These are phyloP conservation scores for Haematococcus lacustris DNA, from an alignment of 139 green algal genomes.

Conservation along the genomic window DNA sequence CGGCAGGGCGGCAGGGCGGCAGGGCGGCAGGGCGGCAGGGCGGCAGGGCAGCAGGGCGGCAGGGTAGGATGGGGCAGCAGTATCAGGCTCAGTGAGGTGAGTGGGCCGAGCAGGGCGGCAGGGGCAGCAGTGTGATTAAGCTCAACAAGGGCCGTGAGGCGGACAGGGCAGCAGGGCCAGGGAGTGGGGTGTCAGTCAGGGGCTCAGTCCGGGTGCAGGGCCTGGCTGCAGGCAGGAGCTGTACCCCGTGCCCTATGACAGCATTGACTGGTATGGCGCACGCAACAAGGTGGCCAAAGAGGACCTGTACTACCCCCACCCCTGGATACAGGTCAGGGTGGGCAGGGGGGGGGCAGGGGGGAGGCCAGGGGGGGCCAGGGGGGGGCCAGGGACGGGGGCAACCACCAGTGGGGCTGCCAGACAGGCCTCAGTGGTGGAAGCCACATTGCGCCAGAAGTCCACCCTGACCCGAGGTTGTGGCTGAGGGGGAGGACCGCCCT, in stretches of 20 bases:
- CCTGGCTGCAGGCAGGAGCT: slow-evolving; percentile 44
- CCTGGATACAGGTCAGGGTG: slow-evolving; percentile 66
- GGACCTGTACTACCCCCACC: slow-evolving; percentile 99
- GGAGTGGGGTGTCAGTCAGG: not conserved
- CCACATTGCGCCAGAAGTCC: not conserved
- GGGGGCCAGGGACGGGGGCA: not conserved
- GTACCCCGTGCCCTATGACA: slow-evolving; percentile 71
- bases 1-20: too few relatives aligned
- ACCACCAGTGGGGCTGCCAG: not conserved
- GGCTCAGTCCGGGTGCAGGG: too few relatives aligned
- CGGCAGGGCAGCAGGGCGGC: too few relatives aligned
- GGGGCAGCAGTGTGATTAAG: too few relatives aligned
- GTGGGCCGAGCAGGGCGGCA: too few relatives aligned
- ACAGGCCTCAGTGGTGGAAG: not conserved
- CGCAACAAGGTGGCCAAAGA: slow-evolving; percentile 79
- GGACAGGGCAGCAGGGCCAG: not conserved
- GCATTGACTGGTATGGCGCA: slow-evolving; percentile 90
- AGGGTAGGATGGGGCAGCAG: too few relatives aligned
- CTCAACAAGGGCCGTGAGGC: not conserved
- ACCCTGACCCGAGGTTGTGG: not conserved
- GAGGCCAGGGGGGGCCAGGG: slow-evolving; percentile 14
- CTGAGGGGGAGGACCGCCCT: not conserved
- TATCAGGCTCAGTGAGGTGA: too few relatives aligned
- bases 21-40: too few relatives aligned
- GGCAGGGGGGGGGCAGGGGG: slow-evolving; percentile 49